These are phyloP conservation scores for Adansonia digitata DNA, from an alignment of 345 rosid species.

Conservation along the genomic window DNA sequence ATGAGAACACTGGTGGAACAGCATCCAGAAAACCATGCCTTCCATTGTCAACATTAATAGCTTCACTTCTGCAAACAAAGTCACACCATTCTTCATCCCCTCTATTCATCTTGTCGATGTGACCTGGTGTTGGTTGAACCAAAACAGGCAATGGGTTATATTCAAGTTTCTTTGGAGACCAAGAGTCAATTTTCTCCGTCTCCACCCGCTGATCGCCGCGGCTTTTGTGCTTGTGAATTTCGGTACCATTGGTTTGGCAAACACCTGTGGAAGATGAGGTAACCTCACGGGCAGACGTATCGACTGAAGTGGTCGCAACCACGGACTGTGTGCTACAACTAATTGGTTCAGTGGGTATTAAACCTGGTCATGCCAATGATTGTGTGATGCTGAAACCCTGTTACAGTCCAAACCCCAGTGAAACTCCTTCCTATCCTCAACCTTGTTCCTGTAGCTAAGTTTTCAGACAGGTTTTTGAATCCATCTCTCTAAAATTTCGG, in stretches of 20 bases:
- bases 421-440: constrained; percentile 48
- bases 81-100: constrained; percentile 17
- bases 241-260: constrained; percentile 28
- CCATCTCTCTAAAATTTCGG: constrained; percentile 84
- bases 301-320: constrained; percentile 30
- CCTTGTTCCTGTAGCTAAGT: constrained; percentile 49
- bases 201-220: constrained; percentile 92
- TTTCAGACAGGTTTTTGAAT: constrained; percentile 68
- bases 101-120: constrained; percentile 16
- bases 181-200: constrained; percentile 27
- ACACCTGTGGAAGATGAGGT: constrained; percentile 33
- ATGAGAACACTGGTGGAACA: constrained; percentile 87
- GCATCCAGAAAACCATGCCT: constrained; percentile 43
- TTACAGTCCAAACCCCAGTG: constrained; percentile 36
- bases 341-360: constrained; percentile 48
- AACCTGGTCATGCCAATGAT: constrained; percentile 43
- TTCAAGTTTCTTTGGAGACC: constrained; percentile 20
- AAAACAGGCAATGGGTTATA: constrained; percentile 9
- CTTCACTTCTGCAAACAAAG: constrained; percentile 21
- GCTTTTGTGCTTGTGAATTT: constrained; percentile 82
- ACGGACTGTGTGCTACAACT: constrained; percentile 30
- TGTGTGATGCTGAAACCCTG: constrained; percentile 42
- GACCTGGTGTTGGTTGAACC: constrained; percentile 13
- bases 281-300: constrained; percentile 38
- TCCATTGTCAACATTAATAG: constrained; percentile 19